Evolutionary conservation across 2,329 filamentous ascomycete species (phyloP).

Genomic region (Polychaeton citri): DNA sequence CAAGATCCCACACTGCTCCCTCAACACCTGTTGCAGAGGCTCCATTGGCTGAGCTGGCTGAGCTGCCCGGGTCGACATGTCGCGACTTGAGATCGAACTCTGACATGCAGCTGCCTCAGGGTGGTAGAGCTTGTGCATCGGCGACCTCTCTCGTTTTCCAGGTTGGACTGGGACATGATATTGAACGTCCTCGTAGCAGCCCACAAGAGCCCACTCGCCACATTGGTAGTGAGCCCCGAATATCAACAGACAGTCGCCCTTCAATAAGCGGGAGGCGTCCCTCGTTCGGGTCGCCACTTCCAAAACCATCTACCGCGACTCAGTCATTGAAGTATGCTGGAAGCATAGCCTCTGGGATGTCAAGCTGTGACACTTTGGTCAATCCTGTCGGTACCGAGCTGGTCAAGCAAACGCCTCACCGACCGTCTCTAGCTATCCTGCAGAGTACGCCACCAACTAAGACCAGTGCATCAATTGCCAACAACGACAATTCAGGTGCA

Average conservation of each 20-base stretch:
- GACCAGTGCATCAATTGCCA: background rate
- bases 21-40: constrained; percentile 22
- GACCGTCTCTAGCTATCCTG: constrained; percentile 3
- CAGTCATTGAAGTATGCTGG: background rate
- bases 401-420: background rate
- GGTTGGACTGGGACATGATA: too few relatives aligned
- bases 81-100: too few relatives aligned
- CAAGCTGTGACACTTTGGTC: background rate
- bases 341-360: background rate
- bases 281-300: too few relatives aligned
- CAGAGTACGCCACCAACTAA: constrained; percentile 1
- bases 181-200: constrained; percentile 11
- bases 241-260: too few relatives aligned
- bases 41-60: constrained; percentile 10
- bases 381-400: background rate
- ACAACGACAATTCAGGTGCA: background rate
- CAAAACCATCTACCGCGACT: too few relatives aligned
- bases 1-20: constrained; percentile 27
- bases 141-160: too few relatives aligned
- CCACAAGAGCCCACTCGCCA: constrained; percentile 10
- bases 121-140: too few relatives aligned
- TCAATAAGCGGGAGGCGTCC: too few relatives aligned
- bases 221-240: too few relatives aligned
- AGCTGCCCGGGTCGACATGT: constrained; percentile 16
- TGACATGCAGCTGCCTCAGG: too few relatives aligned